Conservation (phyloP, 73 alveolate species). For the Paramecium tetraurelia region DNA sequence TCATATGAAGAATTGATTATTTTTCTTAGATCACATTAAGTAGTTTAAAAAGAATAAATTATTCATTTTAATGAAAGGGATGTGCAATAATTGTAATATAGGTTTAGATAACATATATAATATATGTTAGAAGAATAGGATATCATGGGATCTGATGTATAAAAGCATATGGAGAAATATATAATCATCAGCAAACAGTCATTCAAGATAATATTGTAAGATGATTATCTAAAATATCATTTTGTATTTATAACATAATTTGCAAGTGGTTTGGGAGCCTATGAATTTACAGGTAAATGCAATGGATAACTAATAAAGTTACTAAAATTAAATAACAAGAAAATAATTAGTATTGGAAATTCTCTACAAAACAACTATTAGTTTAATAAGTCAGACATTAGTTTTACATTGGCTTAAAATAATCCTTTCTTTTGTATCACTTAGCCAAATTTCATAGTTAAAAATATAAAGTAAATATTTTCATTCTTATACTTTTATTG, state of each 20-base stretch:
- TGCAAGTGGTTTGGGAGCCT: neutral
- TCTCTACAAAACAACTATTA: neutral
- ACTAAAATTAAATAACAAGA: neutral
- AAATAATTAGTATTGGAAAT: neutral
- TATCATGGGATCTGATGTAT: neutral
- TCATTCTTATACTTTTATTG: neutral
- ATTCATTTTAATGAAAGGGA: neutral
- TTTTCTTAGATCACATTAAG: neutral
- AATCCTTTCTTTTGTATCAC: neutral
- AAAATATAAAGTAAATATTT: neutral
- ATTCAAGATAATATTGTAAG: neutral
- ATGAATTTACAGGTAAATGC: neutral
- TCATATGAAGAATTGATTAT: neutral
- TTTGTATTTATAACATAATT: neutral
- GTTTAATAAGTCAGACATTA: neutral
- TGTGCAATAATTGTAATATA: neutral
- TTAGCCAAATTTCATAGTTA: neutral
- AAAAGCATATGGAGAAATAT: neutral
- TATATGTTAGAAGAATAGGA: constrained; percentile 30
- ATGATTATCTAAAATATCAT: constrained; percentile 31
- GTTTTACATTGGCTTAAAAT: neutral
- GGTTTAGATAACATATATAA: neutral
- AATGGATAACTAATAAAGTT: constrained; percentile 1
- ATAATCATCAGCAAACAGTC: neutral
- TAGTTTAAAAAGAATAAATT: constrained; percentile 14